Evolutionary conservation across 345 rosid species (phyloP).

Genomic region (Leavenworthia alabamica): DNA sequence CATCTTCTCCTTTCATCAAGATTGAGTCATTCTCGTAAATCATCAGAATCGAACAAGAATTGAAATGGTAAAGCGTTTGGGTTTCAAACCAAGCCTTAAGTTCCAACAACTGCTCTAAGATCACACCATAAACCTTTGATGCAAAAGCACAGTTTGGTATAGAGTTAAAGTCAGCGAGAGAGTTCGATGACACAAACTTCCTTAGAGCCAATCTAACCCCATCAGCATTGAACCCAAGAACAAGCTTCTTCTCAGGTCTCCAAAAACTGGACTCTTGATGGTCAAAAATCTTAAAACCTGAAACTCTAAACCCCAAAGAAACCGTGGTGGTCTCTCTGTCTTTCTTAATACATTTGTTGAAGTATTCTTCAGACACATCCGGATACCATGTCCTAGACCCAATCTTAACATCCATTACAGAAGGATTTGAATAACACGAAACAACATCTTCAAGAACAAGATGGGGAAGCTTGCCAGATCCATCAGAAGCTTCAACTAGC

Average conservation of each 20-base stretch:
- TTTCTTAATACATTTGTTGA: constrained; percentile 51
- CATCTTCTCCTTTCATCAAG: constrained; percentile 26
- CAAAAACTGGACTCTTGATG: constrained; percentile 41
- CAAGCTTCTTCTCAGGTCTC: constrained; percentile 54
- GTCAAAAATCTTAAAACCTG: constrained; percentile 56
- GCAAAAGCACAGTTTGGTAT: constrained; percentile 57
- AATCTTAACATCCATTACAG: constrained; percentile 73
- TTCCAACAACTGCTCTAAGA: constrained; percentile 66
- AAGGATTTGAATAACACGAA: constrained; percentile 34
- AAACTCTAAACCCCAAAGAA: constrained; percentile 65
- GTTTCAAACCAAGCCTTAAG: constrained; percentile 88
- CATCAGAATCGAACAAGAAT: constrained; percentile 73
- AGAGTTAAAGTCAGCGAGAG: constrained; percentile 25
- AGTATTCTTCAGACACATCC: constrained; percentile 53
- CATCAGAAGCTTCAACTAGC: constrained; percentile 67
- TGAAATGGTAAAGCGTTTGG: constrained; percentile 68
- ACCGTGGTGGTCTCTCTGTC: constrained; percentile 50
- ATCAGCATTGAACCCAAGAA: constrained; percentile 36
- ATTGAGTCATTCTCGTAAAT: constrained; percentile 46
- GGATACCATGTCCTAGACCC: constrained; percentile 96
- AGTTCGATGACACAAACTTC: constrained; percentile 73
- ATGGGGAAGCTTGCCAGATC: constrained; percentile 48
- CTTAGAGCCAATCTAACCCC: constrained; percentile 50
- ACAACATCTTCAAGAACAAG: constrained; percentile 64
- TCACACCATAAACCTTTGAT: constrained; percentile 58